These are phyloP conservation scores for Mycena polygramma DNA, from an alignment of 768 basidiomycete genomes.

Conservation along the genomic window DNA sequence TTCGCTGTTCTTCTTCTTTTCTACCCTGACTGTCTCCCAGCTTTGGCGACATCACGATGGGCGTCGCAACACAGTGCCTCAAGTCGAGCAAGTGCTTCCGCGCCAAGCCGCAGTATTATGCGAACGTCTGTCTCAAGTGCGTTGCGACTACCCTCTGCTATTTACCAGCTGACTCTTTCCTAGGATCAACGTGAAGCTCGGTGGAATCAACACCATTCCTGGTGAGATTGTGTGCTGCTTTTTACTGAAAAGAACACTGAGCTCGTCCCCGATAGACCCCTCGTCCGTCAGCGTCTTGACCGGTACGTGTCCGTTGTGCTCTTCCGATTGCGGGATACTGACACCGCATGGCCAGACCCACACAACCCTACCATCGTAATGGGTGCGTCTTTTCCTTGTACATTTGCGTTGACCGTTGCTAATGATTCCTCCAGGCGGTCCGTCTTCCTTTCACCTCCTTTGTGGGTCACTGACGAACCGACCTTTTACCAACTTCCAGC, in stretches of 20 bases:
- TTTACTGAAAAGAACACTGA: neutral
- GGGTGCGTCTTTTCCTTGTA: constrained; percentile 58
- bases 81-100: constrained; percentile 74
- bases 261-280: constrained; percentile 55
- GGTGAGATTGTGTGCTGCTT: neutral
- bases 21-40: constrained; percentile 48
- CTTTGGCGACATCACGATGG: constrained; percentile 80
- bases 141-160: constrained; percentile 41
- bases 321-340: neutral
- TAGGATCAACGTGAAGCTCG: constrained; percentile 88
- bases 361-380: constrained; percentile 84
- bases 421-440: constrained; percentile 9
- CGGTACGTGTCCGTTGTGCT: neutral
- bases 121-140: constrained; percentile 85
- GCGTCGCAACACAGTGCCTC: constrained; percentile 85
- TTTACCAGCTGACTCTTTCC: constrained; percentile 22
- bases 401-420: neutral
- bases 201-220: constrained; percentile 85
- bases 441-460: constrained; percentile 11
- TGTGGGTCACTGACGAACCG: constrained; percentile 53
- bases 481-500: constrained; percentile 55
- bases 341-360: constrained; percentile 55
- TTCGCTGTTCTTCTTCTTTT: neutral
- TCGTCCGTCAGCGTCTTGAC: constrained; percentile 59
- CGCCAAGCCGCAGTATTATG: constrained; percentile 83